Base-by-base conservation (phyloP, 73 alveolate genomes). In the Stentor coeruleus region DNA sequence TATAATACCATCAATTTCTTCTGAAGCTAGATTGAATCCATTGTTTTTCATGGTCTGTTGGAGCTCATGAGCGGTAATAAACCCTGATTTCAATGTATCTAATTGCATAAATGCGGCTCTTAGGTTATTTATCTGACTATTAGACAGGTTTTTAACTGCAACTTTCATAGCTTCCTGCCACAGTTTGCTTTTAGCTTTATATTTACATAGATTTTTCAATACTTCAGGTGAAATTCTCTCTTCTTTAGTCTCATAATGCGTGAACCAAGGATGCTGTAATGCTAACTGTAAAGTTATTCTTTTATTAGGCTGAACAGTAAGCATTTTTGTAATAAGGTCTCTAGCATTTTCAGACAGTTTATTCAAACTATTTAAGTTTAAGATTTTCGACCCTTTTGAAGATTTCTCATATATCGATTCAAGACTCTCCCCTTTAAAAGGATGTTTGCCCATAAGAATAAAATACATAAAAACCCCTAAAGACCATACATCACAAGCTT, bases 391-490 rank as follows among this genome's bases (percentile, higher is more conserved):
- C 3, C 92, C 95, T 35, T 36, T 59, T 2, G 59, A 55, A 39
- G 82, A 84, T 33, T 90, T 74, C 76, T 58, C 37, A 84, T 81
- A 73, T 49, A 93, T 88, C 49, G 90, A 94, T 31, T 88, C 89
- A 75, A 92, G 88, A 38, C 86, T 83, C 73, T 82, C 77, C 30
- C 98, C 99, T 74, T 90, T 89, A 87, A 95, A 95, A 6, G 99
- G 99, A 26, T 96, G 98, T 72, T 86, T 87, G 14, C 99, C 99
- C 30, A 94, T 86, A 77, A 95, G 90, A 77, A 93, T 58, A 49
- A 95, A 88, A 86, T 91, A 95, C 84, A 87, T 77, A 59, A 95
- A 91, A 38, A 95, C 97, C 26, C 99, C 99, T 81, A 95, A 90
- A 26, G 97, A 73, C 98, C 98, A 93, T 82, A 93, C 88, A 84